Evolutionary conservation across 2,329 filamentous ascomycete species (phyloP).

Genomic region (Teratosphaeria destructans): DNA sequence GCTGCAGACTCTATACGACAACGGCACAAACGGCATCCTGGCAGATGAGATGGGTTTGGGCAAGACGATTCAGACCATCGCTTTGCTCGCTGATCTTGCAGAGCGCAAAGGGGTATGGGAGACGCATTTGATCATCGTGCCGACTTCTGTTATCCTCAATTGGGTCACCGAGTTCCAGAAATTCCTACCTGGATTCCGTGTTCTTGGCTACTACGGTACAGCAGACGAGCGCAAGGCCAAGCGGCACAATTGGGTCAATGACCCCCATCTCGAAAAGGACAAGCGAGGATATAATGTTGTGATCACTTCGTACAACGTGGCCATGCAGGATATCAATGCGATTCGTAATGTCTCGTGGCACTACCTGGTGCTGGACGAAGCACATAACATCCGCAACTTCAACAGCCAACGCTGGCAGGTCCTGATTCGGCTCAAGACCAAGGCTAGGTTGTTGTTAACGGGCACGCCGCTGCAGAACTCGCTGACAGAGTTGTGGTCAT

Average conservation of each 20-base stretch:
- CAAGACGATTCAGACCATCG: slow-evolving; percentile 97
- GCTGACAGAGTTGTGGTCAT: slow-evolving; percentile 89
- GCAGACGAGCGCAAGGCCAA: slow-evolving; percentile 87
- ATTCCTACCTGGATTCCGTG: slow-evolving; percentile 96
- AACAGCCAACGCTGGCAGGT: slow-evolving; percentile 96
- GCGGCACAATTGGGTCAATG: slow-evolving; percentile 83
- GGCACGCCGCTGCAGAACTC: slow-evolving; percentile 97
- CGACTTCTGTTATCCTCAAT: slow-evolving; percentile 96
- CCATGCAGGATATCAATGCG: slow-evolving; percentile 84
- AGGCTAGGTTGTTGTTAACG: slow-evolving; percentile 75
- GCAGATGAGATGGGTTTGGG: slow-evolving; percentile 98
- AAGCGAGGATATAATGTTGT: slow-evolving; percentile 98
- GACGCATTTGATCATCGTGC: slow-evolving; percentile 88
- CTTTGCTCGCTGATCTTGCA: slow-evolving; percentile 82
- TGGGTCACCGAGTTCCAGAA: slow-evolving; percentile 99
- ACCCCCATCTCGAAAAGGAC: slow-evolving; percentile 59
- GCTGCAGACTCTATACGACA: slow-evolving; percentile 85
- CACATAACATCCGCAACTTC: slow-evolving; percentile 99
- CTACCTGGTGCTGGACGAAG: slow-evolving; percentile 96
- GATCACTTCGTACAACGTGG: slow-evolving; percentile 95
- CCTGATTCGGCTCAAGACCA: slow-evolving; percentile 84
- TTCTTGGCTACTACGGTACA: slow-evolving; percentile 90
- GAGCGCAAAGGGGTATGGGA: slow-evolving; percentile 89
- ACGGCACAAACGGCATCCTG: slow-evolving; percentile 88
- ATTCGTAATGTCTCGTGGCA: slow-evolving; percentile 92